These are phyloP conservation scores for Sugiyamaella xylanicola DNA, from an alignment of 1,139 yeast genomes.

Conservation along the genomic window DNA sequence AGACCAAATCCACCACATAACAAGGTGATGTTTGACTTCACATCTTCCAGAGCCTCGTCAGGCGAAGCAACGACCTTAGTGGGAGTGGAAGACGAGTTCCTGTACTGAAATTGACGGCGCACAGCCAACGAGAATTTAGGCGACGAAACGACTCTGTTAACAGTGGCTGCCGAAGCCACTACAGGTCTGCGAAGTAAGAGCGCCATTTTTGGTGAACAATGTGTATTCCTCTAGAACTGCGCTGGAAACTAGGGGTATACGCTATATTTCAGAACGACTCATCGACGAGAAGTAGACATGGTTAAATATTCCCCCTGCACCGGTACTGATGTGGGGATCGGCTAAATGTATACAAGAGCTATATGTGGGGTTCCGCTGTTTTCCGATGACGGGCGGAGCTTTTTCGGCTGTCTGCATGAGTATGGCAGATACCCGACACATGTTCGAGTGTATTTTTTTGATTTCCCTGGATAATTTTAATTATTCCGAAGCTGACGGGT, in stretches of 20 bases:
- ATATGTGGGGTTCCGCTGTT: conserved; percentile 10
- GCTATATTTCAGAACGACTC: neutral
- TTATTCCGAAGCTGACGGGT: neutral
- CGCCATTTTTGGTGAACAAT: conserved; percentile 3
- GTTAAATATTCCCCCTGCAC: conserved; percentile 7
- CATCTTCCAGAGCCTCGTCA: conserved; percentile 28
- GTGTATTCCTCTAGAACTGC: neutral
- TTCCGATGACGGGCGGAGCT: conserved; percentile 4
- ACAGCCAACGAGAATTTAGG: neutral
- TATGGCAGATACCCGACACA: neutral
- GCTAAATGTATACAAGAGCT: neutral
- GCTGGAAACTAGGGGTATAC: neutral
- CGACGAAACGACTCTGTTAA: conserved; percentile 3
- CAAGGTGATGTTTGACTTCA: conserved; percentile 44
- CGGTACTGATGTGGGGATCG: conserved; percentile 9
- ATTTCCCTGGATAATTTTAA: neutral
- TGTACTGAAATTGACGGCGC: conserved; percentile 9
- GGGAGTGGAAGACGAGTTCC: conserved; percentile 9
- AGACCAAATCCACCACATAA: conserved; percentile 55
- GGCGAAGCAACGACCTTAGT: conserved; percentile 21
- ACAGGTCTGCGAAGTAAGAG: neutral
- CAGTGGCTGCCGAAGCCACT: neutral
- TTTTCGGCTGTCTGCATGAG: neutral
- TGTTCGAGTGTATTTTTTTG: neutral
- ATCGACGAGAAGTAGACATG: neutral